Evolutionary conservation across 495 filamentous ascomycete genomes (phyloP).

Genomic region (Glarea lozoyensis): DNA sequence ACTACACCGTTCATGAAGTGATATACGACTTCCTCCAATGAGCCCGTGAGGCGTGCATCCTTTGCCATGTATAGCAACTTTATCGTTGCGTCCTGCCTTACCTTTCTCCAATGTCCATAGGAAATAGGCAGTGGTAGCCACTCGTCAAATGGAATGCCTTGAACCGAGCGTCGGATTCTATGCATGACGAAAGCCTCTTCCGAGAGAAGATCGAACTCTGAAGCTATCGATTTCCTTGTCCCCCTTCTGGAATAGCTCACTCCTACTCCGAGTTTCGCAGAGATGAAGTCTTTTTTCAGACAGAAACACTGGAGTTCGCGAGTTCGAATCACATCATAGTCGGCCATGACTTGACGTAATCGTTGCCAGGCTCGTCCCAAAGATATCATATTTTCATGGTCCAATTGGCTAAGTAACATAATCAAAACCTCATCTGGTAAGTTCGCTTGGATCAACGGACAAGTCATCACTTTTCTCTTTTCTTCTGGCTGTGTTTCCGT

Average conservation of each 20-base stretch:
- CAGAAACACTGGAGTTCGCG: slow-evolving; percentile 44
- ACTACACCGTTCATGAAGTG: slow-evolving; percentile 44
- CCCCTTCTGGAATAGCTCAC: slow-evolving; percentile 20
- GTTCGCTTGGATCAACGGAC: slow-evolving; percentile 11
- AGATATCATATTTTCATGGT: slow-evolving; percentile 27
- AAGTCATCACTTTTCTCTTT: neutral
- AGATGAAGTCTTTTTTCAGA: slow-evolving; percentile 32
- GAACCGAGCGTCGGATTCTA: slow-evolving; percentile 28
- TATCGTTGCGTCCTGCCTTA: slow-evolving; percentile 18
- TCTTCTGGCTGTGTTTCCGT: neutral
- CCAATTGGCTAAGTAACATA: slow-evolving; percentile 27
- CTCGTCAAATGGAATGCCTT: slow-evolving; percentile 28
- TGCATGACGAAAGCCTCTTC: slow-evolving; percentile 27
- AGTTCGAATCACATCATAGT: slow-evolving; percentile 33
- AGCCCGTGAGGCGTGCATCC: slow-evolving; percentile 10
- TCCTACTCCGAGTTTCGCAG: slow-evolving; percentile 35
- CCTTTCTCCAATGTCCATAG: slow-evolving; percentile 32
- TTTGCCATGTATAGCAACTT: slow-evolving; percentile 15
- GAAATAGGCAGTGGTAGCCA: slow-evolving; percentile 43
- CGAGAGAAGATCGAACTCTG: slow-evolving; percentile 42
- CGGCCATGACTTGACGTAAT: slow-evolving; percentile 25
- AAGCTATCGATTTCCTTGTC: slow-evolving; percentile 17
- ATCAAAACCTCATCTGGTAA: slow-evolving; percentile 35
- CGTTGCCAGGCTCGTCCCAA: slow-evolving; percentile 30
- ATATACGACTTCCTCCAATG: slow-evolving; percentile 29